These are phyloP conservation scores for Botrytis byssoidea DNA, from an alignment of 2,329 filamentous ascomycete species.

Conservation along the genomic window DNA sequence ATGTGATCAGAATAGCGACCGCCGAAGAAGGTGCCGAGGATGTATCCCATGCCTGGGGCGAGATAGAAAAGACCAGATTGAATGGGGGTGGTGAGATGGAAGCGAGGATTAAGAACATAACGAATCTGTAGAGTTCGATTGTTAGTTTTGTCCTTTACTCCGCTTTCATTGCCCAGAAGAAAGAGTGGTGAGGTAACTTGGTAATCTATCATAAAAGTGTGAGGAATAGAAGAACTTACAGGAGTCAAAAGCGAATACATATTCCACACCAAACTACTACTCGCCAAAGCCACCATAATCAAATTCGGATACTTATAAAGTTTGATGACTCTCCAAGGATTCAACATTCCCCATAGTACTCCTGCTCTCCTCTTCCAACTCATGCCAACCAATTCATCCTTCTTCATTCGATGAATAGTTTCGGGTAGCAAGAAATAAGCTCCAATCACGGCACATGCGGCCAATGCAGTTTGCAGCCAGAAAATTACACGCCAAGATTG, in stretches of 20 bases:
- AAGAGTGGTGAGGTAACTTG: not conserved
- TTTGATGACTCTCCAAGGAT: slow-evolving; percentile 61
- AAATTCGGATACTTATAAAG: slow-evolving; percentile 70
- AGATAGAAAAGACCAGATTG: slow-evolving; percentile 72
- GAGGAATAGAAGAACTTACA: not conserved
- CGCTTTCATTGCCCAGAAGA: no score
- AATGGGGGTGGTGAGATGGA: slow-evolving; percentile 63
- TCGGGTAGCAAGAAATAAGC: slow-evolving; percentile 69
- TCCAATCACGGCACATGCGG: slow-evolving; percentile 56
- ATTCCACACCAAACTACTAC: slow-evolving; percentile 68
- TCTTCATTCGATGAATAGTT: slow-evolving; percentile 65
- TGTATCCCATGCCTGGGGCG: slow-evolving; percentile 68
- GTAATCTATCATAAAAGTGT: not conserved
- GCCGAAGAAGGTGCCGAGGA: slow-evolving; percentile 68
- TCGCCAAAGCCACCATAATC: slow-evolving; percentile 59
- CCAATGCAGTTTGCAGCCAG: slow-evolving; percentile 71
- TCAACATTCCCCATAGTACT: slow-evolving; percentile 62
- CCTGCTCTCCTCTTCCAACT: slow-evolving; percentile 48
- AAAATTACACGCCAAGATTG: slow-evolving; percentile 72
- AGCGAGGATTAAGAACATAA: slow-evolving; percentile 72
- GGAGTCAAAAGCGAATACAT: slow-evolving; percentile 69
- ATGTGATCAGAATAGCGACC: slow-evolving; percentile 68
- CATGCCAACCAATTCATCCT: slow-evolving; percentile 59
- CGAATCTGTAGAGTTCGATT: slow-evolving; percentile 48
- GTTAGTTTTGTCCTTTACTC: not conserved